Evolutionary conservation across 495 filamentous ascomycete species (phyloP).

Genomic region (Penicillium cinerascens): DNA sequence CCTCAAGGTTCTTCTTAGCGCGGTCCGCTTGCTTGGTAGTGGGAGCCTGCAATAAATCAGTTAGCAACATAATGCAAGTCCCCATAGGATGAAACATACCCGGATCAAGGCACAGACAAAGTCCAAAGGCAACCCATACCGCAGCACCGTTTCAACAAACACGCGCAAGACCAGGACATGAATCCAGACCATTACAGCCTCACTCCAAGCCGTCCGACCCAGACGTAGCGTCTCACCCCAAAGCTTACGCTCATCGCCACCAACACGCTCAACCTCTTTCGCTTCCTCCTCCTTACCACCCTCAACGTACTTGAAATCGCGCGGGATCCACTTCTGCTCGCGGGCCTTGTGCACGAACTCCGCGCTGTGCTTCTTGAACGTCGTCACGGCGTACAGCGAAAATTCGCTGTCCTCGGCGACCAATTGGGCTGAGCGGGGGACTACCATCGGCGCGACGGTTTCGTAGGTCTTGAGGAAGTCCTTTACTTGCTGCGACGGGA

Average conservation of each 20-base stretch:
- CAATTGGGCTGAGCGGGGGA: conserved; percentile 77
- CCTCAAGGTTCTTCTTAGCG: conserved; percentile 75
- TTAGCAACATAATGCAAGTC: background rate
- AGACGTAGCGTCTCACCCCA: conserved; percentile 88
- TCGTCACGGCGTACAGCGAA: conserved; percentile 79
- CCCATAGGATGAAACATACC: conserved; percentile 51
- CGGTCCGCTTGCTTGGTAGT: conserved; percentile 72
- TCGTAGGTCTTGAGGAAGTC: conserved; percentile 90
- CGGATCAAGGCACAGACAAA: conserved; percentile 80
- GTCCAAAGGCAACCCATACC: conserved; percentile 86
- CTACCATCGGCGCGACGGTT: conserved; percentile 77
- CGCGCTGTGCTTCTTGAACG: conserved; percentile 82
- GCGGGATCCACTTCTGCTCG: conserved; percentile 88
- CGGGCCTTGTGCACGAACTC: conserved; percentile 89
- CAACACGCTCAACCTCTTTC: conserved; percentile 74
- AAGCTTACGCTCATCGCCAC: conserved; percentile 76
- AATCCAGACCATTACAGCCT: conserved; percentile 90
- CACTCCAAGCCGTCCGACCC: conserved; percentile 84
- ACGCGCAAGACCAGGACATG: conserved; percentile 88
- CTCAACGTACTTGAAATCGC: conserved; percentile 89
- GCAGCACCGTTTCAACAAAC: conserved; percentile 93
- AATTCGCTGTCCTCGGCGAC: conserved; percentile 84
- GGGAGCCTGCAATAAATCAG: conserved; percentile 58
- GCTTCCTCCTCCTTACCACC: conserved; percentile 84
- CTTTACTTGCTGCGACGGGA: conserved; percentile 72